phyloP scores from a whole-genome alignment of 306 rosid genomes.

The Castanea mollissima region DNA sequence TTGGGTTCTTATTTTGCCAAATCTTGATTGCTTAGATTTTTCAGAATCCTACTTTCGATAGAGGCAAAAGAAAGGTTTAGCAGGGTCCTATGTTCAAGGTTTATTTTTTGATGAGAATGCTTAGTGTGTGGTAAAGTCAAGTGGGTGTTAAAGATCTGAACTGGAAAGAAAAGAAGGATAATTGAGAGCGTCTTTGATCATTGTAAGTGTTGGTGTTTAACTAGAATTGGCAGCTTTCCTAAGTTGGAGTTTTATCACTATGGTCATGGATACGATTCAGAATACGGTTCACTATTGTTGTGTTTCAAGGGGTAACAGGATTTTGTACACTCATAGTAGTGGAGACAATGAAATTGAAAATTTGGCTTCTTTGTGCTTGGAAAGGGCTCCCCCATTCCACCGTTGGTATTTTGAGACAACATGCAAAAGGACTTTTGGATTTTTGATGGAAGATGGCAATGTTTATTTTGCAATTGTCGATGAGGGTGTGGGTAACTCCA shows the following conservation, averaged over 20 bases:
- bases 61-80: background rate
- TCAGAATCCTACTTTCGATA: background rate
- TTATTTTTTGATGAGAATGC: constrained; percentile 3
- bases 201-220: constrained; percentile 12
- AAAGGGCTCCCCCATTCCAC: constrained; percentile 68
- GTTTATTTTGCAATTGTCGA: constrained; percentile 64
- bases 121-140: constrained; percentile 3
- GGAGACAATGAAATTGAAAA: constrained; percentile 58
- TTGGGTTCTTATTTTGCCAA: constrained; percentile 26
- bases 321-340: constrained; percentile 54
- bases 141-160: constrained; percentile 16
- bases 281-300: constrained; percentile 69
- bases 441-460: constrained; percentile 72
- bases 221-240: constrained; percentile 23
- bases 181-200: background rate
- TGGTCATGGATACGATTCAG: constrained; percentile 54
- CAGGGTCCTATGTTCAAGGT: constrained; percentile 7
- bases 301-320: constrained; percentile 53
- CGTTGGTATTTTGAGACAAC: constrained; percentile 80
- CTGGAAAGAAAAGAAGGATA: constrained; percentile 16
- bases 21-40: constrained; percentile 30
- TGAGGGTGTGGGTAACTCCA: constrained; percentile 51
- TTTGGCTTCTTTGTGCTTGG: constrained; percentile 62
- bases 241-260: constrained; percentile 14
- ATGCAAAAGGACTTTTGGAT: constrained; percentile 61